phyloP scores from a whole-genome alignment of 2,329 filamentous ascomycete species.

The Sarocladium strictum region DNA sequence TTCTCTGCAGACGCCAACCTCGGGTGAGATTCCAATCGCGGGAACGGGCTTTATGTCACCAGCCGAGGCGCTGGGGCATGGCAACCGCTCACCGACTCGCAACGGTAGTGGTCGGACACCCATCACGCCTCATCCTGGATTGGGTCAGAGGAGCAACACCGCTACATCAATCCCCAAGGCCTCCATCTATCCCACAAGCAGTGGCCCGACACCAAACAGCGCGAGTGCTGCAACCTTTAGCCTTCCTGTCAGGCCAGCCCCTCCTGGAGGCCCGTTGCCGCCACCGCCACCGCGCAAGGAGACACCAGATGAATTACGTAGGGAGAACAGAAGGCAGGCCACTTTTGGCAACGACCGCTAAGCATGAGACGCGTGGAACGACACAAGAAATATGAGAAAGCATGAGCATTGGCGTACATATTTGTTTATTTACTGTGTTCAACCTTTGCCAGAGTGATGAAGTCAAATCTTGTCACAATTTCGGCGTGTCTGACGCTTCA shows the following conservation, averaged over 20 bases:
- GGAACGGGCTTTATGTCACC: constrained; percentile 50
- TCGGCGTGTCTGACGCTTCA: too few species aligned
- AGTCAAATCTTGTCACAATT: neutral
- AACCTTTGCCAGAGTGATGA: neutral
- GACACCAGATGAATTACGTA: constrained; percentile 46
- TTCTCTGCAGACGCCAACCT: constrained; percentile 56
- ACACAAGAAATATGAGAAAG: neutral
- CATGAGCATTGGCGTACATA: constrained; percentile 6
- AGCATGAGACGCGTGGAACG: neutral
- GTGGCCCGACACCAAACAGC: constrained; percentile 19
- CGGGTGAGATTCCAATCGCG: constrained; percentile 65
- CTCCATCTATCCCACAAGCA: constrained; percentile 29
- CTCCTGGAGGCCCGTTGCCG: constrained; percentile 52
- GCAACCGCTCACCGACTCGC: constrained; percentile 45
- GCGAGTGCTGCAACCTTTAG: constrained; percentile 48
- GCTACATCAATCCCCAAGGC: constrained; percentile 48
- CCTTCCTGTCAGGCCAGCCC: constrained; percentile 59
- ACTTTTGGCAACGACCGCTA: constrained; percentile 28
- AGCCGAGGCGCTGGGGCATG: constrained; percentile 39
- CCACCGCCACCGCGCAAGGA: constrained; percentile 55
- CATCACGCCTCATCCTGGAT: constrained; percentile 38
- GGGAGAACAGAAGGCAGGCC: constrained; percentile 47
- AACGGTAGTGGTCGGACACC: constrained; percentile 40
- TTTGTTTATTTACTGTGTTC: constrained; percentile 2
- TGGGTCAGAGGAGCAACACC: constrained; percentile 45